phyloP scores from a whole-genome alignment of 1,284 basidiomycete genomes.

The Taiwanofungus camphoratus region DNA sequence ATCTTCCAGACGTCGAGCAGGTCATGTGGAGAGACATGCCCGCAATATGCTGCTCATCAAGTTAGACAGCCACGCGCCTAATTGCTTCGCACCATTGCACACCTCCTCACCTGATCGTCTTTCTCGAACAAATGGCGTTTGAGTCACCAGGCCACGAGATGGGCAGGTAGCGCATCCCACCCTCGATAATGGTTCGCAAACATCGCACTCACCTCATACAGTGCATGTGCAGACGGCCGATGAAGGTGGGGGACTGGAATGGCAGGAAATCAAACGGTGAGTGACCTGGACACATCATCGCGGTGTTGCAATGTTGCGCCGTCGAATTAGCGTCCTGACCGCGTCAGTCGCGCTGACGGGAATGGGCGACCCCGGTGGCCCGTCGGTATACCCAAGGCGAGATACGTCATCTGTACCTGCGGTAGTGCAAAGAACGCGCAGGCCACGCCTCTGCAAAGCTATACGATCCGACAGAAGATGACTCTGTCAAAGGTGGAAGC shows the following conservation, averaged over 20 bases:
- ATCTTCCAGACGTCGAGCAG: too few species aligned
- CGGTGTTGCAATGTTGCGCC: neutral
- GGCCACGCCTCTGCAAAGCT: conserved; percentile 38
- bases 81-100: too few species aligned
- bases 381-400: conserved; percentile 61
- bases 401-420: conserved; percentile 44
- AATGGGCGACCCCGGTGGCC: conserved; percentile 59
- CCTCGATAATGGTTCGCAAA: conserved; percentile 79
- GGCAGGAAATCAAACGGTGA: conserved; percentile 81
- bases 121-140: too few species aligned
- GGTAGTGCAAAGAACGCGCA: conserved; percentile 26
- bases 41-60: too few species aligned
- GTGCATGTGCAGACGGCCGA: conserved; percentile 91
- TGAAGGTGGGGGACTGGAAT: conserved; percentile 86
- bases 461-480: conserved; percentile 72
- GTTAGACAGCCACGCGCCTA: too few species aligned
- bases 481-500: conserved; percentile 61
- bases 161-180: conserved; percentile 51
- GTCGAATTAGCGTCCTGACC: neutral
- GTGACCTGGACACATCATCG: conserved; percentile 28
- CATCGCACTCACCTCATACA: too few species aligned
- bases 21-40: too few species aligned
- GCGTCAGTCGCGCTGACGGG: conserved; percentile 73
- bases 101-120: too few species aligned
- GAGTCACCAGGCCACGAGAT: too few species aligned